Evolutionary conservation across 352 stramenopile genomes (phyloP), one percentile per base, ranked within the genome.

Genomic region (Globisporangium solare): DNA sequence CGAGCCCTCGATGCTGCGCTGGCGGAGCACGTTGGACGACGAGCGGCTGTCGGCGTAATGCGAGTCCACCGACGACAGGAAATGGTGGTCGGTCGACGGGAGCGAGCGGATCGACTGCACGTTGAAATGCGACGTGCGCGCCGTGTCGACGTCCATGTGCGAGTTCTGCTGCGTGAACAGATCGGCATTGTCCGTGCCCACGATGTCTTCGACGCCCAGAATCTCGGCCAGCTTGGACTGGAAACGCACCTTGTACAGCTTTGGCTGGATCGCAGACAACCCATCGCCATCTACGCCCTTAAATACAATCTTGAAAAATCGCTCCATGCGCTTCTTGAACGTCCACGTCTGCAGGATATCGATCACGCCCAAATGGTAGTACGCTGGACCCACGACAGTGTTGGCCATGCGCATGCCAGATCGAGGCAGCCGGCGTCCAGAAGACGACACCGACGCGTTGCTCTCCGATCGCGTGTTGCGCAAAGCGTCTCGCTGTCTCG

Each of bases 271-370:
- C 27, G 88, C 88, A 49, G 83, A 95, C 18, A 97, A 58, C 0
- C 88, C 88, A 39, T 95, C 73, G 31, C 68, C 75, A 51, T 95
- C 85, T 3, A 90, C 80, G 14, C 84, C 74, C 43, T 75, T 88
- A 56, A 97, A 88, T 46, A 72, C 71, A 52, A 94, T 94, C 69
- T 97, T 97, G 56, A 92, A 71, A 46, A 95, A 85, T 6, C 86
- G 79, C 66, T 97, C 89, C 66, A 92, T 74, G 15, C 81, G 77
- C 49, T 97, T 97, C 46, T 90, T 54, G 17, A 90, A 67, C 35
- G 87, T 96, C 86, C 84, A 97, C 3, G 81, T 92, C 63, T 97
- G 89, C 58, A 97, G 49, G 60, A 97, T 96, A 54, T 97, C 89
- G 58, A 97, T 96, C 46, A 97, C 64, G 39, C 89, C 89, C 42